Evolutionary conservation across 192 early-diverging fungal species (phyloP).

Genomic region (Coemansia sp.): DNA sequence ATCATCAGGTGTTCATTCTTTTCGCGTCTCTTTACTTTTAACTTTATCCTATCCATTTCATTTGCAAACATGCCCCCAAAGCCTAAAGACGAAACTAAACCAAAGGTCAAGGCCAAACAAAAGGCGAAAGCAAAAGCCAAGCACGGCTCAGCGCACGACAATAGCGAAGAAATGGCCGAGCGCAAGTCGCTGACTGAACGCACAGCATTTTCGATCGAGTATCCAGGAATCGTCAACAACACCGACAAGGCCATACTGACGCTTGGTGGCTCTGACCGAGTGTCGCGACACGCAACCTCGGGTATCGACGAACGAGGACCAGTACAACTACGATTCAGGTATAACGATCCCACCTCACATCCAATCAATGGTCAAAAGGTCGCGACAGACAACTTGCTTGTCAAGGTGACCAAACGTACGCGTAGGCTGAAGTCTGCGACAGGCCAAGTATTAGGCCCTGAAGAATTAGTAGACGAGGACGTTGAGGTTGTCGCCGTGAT

Average conservation of each 20-base stretch:
- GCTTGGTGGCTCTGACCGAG: constrained; percentile 44
- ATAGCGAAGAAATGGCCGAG: constrained; percentile 13
- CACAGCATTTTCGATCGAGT: constrained; percentile 43
- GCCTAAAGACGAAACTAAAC: background rate
- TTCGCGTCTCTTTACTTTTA: background rate
- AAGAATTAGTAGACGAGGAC: background rate
- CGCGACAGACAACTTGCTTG: constrained; percentile 36
- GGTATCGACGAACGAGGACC: constrained; percentile 18
- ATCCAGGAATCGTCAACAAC: constrained; percentile 46
- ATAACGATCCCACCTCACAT: constrained; percentile 47
- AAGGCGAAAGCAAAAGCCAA: background rate
- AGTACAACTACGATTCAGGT: constrained; percentile 51
- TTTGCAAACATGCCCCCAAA: background rate
- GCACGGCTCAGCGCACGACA: background rate
- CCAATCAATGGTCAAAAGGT: constrained; percentile 46
- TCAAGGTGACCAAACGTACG: constrained; percentile 48
- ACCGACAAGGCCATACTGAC: constrained; percentile 35
- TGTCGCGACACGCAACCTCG: constrained; percentile 20
- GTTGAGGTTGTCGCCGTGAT: constrained; percentile 38
- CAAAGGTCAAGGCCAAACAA: background rate
- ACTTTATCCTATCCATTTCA: background rate
- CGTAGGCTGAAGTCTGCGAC: constrained; percentile 10
- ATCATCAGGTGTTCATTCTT: background rate
- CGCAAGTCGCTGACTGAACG: constrained; percentile 24
- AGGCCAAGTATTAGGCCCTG: background rate